Evolutionary conservation across 805 yeast genomes (phyloP).

Genomic region (Komagataella populi): DNA sequence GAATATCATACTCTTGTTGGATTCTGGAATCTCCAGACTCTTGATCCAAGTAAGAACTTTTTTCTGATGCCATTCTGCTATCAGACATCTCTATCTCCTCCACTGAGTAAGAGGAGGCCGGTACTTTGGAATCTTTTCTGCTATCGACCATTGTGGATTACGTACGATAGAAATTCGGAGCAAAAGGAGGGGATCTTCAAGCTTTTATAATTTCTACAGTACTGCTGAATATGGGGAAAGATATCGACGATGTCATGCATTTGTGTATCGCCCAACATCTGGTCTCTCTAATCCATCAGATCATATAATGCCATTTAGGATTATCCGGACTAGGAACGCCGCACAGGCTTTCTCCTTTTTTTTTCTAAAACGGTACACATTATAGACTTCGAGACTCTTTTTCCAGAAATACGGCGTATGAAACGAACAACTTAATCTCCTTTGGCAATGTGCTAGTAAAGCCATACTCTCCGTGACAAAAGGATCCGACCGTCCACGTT

Average conservation of each 20-base stretch:
- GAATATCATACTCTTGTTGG: constrained; percentile 7
- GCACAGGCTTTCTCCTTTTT: neutral
- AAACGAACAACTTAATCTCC: neutral
- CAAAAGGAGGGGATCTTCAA: neutral
- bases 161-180: neutral
- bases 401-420: no score
- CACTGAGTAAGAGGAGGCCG: neutral
- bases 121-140: neutral
- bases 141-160: neutral
- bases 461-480: neutral
- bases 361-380: neutral
- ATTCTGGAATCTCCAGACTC: neutral
- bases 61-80: neutral
- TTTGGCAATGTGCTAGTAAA: neutral
- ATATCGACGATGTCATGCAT: neutral
- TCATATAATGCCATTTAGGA: neutral
- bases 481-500: neutral
- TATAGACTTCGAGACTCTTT: neutral
- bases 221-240: neutral
- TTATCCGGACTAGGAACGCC: neutral
- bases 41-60: neutral
- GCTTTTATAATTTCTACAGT: neutral
- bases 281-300: neutral
- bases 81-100: neutral
- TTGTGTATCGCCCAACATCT: neutral